Conservation (phyloP, 1,284 basidiomycete genomes). For the Peniophora sp. region DNA sequence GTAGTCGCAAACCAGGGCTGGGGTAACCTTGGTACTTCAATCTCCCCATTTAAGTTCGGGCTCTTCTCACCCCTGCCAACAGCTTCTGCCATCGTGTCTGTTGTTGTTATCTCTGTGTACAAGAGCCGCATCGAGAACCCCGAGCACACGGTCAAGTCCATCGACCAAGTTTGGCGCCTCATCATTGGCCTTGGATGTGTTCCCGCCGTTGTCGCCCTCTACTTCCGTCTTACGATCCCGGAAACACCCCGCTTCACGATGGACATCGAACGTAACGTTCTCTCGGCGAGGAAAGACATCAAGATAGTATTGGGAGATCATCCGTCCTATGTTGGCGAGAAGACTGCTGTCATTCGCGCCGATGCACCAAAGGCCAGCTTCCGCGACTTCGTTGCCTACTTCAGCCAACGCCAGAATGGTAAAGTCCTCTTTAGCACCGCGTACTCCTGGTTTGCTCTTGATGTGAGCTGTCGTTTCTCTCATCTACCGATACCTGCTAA, state of each 20-base stretch:
- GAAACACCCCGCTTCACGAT: slow-evolving; percentile 84
- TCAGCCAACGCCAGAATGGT: slow-evolving; percentile 54
- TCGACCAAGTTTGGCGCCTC: slow-evolving; percentile 54
- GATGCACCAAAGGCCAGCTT: slow-evolving; percentile 58
- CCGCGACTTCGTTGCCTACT: slow-evolving; percentile 57
- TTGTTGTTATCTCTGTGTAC: slow-evolving; percentile 50
- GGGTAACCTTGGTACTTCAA: slow-evolving; percentile 39
- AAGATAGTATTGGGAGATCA: slow-evolving; percentile 53
- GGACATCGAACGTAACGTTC: slow-evolving; percentile 81
- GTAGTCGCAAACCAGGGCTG: slow-evolving; percentile 51
- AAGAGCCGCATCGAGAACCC: slow-evolving; percentile 37
- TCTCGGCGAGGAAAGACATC: slow-evolving; percentile 64
- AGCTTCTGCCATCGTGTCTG: slow-evolving; percentile 47
- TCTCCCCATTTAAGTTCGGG: slow-evolving; percentile 7
- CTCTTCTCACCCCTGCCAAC: slow-evolving; percentile 4
- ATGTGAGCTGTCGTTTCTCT: slow-evolving; percentile 34
- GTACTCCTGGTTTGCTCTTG: slow-evolving; percentile 75
- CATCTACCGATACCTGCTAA: slow-evolving; percentile 7
- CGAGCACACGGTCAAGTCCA: slow-evolving; percentile 19
- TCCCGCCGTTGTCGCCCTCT: slow-evolving; percentile 59
- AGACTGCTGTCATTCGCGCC: slow-evolving; percentile 48
- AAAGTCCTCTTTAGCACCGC: slow-evolving; percentile 58
- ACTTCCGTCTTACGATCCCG: slow-evolving; percentile 73
- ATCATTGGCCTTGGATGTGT: slow-evolving; percentile 67
- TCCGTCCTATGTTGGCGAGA: slow-evolving; percentile 45